Base-by-base conservation (phyloP, 306 rosid species). In the Quercus parvula region DNA sequence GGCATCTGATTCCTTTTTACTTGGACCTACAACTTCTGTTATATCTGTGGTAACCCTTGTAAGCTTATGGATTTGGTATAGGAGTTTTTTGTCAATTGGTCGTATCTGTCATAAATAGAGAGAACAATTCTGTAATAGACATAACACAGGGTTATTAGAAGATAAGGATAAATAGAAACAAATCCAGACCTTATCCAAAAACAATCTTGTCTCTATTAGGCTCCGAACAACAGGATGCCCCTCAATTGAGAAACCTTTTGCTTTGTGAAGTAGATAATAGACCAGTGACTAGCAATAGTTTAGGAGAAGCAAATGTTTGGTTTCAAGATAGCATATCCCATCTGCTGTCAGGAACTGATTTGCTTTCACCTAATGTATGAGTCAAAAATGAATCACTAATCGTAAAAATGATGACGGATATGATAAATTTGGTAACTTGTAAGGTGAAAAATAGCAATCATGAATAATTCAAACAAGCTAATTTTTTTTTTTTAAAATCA, bases 241-340 rank as follows among this genome's bases (percentile, higher is more conserved):
- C 80, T 89, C 91, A 28, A 95, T 78, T 9, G 94, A 84, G 81
- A 81, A 83, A 6, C 98, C 99, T 70, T 85, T 83, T 72, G 94
- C 97, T 88, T 95, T 92, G 67, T 82, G 80, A 81, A 91, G 92
- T 80, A 95, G 78, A 81, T 95, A 91, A 81, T 90, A 90, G 55
- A 95, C 94, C 77, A 95, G 91, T 75, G 98, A 91, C 85, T 86
- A 91, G 70, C 94, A 93, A 86, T 95, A 93, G 62, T 87, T 81
- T 66, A 95, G 83, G 71, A 95, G 99, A 76, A 95, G 81, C 46
- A 90, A 78, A 82, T 95, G 85, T 81, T 95, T 95, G 63, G 96
- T 92, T 83, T 95, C 99, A 61, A 93, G 96, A 83, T 91, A 95
- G 81, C 92, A 87, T 59, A 95, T 88, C 70, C 98, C 99, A 70